phyloP scores from a whole-genome alignment of 768 basidiomycete species.

The Macrolepiota albuminosa region DNA sequence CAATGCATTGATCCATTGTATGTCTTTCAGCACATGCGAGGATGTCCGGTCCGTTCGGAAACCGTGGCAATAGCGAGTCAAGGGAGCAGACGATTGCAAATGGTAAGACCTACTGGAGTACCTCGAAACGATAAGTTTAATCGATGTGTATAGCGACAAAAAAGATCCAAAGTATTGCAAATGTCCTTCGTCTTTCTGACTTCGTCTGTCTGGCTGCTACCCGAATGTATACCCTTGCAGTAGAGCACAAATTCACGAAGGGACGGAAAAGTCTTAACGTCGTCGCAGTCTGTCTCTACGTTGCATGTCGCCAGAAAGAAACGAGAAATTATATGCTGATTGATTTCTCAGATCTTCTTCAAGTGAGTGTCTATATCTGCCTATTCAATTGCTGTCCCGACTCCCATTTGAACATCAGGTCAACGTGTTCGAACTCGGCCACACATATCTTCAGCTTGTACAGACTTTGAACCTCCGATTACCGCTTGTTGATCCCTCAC shows the following conservation, averaged over 20 bases:
- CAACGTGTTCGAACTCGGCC: slow-evolving; percentile 95
- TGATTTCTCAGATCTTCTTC: slow-evolving; percentile 95
- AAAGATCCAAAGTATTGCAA: slow-evolving; percentile 81
- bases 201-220: slow-evolving; percentile 76
- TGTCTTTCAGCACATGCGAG: slow-evolving; percentile 65
- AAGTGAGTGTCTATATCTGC: slow-evolving; percentile 40
- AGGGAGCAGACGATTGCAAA: slow-evolving; percentile 90
- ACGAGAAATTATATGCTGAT: slow-evolving; percentile 95
- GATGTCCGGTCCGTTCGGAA: slow-evolving; percentile 79
- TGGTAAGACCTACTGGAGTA: slow-evolving; percentile 41
- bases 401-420: slow-evolving; percentile 45
- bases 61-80: slow-evolving; percentile 74
- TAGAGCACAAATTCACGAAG: slow-evolving; percentile 91
- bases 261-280: slow-evolving; percentile 91
- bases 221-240: slow-evolving; percentile 88
- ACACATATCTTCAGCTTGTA: slow-evolving; percentile 92
- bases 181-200: slow-evolving; percentile 73
- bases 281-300: slow-evolving; percentile 92
- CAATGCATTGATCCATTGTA: slow-evolving; percentile 1
- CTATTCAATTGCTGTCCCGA: background rate
- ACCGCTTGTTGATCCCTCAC: slow-evolving; percentile 90
- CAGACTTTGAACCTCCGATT: slow-evolving; percentile 81
- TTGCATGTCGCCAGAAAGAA: slow-evolving; percentile 89
- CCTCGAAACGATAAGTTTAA: background rate
- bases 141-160: slow-evolving; percentile 52